A percentile compares a stretch with the other conserved stretches of the same genome.
Conservation (phyloP, 1,139 yeast genomes). For the Kodamaea suecica region DNA sequence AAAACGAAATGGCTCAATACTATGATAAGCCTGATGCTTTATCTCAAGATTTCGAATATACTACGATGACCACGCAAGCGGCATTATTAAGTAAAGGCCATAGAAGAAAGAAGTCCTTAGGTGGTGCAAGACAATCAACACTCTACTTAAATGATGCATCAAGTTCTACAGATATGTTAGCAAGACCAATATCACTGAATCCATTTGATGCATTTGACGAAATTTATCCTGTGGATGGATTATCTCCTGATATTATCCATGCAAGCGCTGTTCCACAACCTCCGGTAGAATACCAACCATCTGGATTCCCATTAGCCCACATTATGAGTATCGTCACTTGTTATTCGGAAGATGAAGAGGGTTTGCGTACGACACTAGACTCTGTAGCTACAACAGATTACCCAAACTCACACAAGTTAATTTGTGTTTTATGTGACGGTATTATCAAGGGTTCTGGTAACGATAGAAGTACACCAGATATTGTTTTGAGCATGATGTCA, state of each 20-base stretch:
- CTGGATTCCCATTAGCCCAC: conserved; percentile 83
- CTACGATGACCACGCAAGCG: conserved; percentile 59
- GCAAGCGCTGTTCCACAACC: conserved; percentile 82
- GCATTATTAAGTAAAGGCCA: conserved; percentile 30
- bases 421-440: conserved; percentile 89
- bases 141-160: conserved; percentile 33
- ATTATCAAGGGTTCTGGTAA: conserved; percentile 91
- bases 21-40: conserved; percentile 34
- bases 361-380: conserved; percentile 82
- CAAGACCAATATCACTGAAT: conserved; percentile 27
- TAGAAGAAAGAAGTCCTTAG: conserved; percentile 14
- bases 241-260: conserved; percentile 70
- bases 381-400: conserved; percentile 90
- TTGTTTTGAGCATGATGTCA: conserved; percentile 81
- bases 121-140: conserved; percentile 18
- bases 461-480: conserved; percentile 81
- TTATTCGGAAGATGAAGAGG: conserved; percentile 88
- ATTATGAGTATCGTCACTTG: conserved; percentile 84
- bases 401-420: conserved; percentile 88
- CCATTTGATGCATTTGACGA: conserved; percentile 45
- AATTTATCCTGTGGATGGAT: conserved; percentile 36
- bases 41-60: conserved; percentile 45
- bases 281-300: conserved; percentile 84
- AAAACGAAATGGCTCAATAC: conserved; percentile 38
- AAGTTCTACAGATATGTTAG: conserved; percentile 37